Percentiles rank a stretch among this genome's conserved stretches.
phyloP scores from a whole-genome alignment of 2,329 filamentous ascomycete genomes.

The Chalaropsis thielavioides region DNA sequence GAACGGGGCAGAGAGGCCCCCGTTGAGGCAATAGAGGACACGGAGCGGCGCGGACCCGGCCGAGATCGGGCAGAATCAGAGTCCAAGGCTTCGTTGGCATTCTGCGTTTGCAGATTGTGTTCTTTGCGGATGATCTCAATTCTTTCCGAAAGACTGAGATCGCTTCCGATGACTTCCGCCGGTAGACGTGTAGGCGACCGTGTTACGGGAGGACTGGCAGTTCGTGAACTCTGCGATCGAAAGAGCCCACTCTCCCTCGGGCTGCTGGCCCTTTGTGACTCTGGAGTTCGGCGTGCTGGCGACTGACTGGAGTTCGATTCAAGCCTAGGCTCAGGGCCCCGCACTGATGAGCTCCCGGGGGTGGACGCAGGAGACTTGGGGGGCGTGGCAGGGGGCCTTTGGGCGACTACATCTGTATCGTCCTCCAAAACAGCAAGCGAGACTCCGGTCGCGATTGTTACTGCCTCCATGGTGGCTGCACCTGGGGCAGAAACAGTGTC shows the following conservation, averaged over 20 bases:
- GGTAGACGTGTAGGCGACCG: constrained; percentile 5
- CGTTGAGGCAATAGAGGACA: constrained; percentile 5
- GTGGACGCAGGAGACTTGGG: constrained; percentile 8
- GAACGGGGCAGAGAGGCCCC: neutral
- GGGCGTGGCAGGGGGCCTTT: neutral
- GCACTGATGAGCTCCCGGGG: neutral
- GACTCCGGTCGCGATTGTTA: neutral
- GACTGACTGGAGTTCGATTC: neutral
- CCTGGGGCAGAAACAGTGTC: neutral
- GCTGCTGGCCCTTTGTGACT: constrained; percentile 11
- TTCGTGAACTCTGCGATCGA: constrained; percentile 6
- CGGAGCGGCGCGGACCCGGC: neutral
- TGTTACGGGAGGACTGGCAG: constrained; percentile 1
- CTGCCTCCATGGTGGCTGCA: neutral
- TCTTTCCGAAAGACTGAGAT: constrained; percentile 16
- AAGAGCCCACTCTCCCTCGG: constrained; percentile 2
- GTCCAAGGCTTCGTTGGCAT: constrained; percentile 29
- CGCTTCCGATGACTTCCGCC: constrained; percentile 2
- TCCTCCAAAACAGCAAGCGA: neutral
- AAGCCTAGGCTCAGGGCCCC: neutral
- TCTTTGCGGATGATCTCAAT: constrained; percentile 24
- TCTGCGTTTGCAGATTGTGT: constrained; percentile 21
- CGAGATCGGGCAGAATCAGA: constrained; percentile 35
- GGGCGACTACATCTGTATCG: neutral
- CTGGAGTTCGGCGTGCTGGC: neutral